Base-by-base conservation (phyloP, 78 protist species). In the Acrasis kona region DNA sequence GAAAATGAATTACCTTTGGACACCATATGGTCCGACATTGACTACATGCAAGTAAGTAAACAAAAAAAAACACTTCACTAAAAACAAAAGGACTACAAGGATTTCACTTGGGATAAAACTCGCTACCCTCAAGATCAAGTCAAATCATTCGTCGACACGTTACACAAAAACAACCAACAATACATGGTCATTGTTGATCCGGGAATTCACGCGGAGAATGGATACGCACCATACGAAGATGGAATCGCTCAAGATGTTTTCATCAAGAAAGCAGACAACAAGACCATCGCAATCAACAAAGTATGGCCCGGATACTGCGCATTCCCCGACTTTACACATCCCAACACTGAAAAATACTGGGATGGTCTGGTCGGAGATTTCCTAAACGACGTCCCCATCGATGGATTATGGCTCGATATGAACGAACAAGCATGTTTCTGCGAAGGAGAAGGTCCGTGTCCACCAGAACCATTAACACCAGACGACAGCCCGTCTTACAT, bases 391-490 rank as follows among this genome's bases (percentile, higher is more conserved):
- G 83, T 96, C 8, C 87, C 97, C 9, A 41, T 38, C 6, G 61
- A 4, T 42, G 89, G 82, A 87, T 79, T 69, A 41, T 97, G 99
- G 99, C 96, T 97, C 41, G 99, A 97, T 81, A 97, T 97, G 99
- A 97, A 97, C 77, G 98, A 94, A 79, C 97, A 96, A 38, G 87
- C 96, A 0, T 98, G 96, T 0, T 97, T 96, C 86, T 87, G 82
- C 75, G 97, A 97, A 9, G 97, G 95, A 5, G 98, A 96, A 69
- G 87, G 98, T 10, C 90, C 94, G 96, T n/a, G n/a, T n/a, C n/a
- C n/a, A n/a, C n/a, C n/a, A n/a, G n/a, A n/a, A n/a, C n/a, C n/a
- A n/a, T n/a, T n/a, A n/a, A n/a, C n/a, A n/a, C n/a, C n/a, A n/a
- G n/a, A n/a, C n/a, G n/a, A n/a, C n/a, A n/a, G n/a, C n/a, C n/a